Evolutionary conservation across 2,329 filamentous ascomycete species (phyloP).

Genomic region (Dendrostoma leiphaemia): DNA sequence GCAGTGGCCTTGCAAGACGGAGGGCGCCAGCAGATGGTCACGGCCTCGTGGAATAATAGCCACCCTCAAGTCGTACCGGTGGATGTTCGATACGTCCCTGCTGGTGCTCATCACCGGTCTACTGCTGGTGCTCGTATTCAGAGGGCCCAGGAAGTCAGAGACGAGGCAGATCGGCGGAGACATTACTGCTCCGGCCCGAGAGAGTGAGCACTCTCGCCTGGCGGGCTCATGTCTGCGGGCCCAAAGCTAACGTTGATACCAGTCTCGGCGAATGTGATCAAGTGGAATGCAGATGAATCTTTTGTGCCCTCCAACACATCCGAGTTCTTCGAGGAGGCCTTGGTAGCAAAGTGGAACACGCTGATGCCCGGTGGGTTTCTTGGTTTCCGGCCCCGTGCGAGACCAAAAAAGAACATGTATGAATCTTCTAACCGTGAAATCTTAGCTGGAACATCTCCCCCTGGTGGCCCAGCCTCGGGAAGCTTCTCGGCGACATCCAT

Average conservation of each 20-base stretch:
- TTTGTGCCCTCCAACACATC: slow-evolving; percentile 37
- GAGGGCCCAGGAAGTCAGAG: slow-evolving; percentile 10
- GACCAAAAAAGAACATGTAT: too few relatives aligned
- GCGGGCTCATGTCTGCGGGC: slow-evolving; percentile 1
- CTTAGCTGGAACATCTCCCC: slow-evolving; percentile 2
- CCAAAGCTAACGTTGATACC: not conserved
- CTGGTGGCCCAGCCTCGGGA: slow-evolving; percentile 22
- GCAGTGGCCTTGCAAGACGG: slow-evolving; percentile 23
- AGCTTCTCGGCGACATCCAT: slow-evolving; percentile 38
- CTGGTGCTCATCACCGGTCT: slow-evolving; percentile 31
- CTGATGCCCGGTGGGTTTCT: slow-evolving; percentile 35
- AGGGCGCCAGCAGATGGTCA: slow-evolving; percentile 13
- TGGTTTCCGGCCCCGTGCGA: too few relatives aligned
- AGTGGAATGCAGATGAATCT: slow-evolving; percentile 36
- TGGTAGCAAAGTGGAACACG: slow-evolving; percentile 36
- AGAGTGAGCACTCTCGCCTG: slow-evolving; percentile 26
- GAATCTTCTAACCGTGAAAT: too few relatives aligned
- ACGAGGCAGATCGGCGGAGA: slow-evolving; percentile 37
- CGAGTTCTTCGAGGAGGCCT: slow-evolving; percentile 37
- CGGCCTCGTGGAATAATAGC: slow-evolving; percentile 16
- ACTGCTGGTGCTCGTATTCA: slow-evolving; percentile 23
- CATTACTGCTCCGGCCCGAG: slow-evolving; percentile 33
- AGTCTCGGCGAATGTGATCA: slow-evolving; percentile 36
- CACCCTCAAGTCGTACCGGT: slow-evolving; percentile 25
- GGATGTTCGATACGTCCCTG: slow-evolving; percentile 31